Evolutionary conservation across 1,284 basidiomycete genomes (phyloP).

Genomic region (Malassezia arunalokei): DNA sequence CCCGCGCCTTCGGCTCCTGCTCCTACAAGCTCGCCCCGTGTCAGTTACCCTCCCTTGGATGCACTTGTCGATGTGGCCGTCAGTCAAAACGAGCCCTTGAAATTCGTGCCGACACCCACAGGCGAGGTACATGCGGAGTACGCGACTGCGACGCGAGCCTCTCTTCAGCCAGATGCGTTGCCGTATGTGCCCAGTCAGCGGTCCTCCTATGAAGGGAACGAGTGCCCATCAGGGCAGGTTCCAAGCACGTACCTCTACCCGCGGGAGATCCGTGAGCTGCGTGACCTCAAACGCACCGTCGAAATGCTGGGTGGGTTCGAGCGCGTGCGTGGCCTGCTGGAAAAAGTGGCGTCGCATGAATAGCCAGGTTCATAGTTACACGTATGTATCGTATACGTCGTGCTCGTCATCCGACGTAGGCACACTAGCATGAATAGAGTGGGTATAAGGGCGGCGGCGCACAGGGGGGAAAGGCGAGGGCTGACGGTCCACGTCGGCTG

Average conservation of each 20-base stretch:
- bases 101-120: neutral
- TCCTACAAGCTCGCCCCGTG: neutral
- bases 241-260: slow-evolving; percentile 11
- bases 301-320: neutral
- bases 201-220: slow-evolving; percentile 7
- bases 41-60: neutral
- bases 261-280: slow-evolving; percentile 27
- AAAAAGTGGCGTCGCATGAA: neutral
- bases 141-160: slow-evolving; percentile 1
- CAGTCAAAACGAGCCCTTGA: neutral
- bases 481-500: neutral
- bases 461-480: neutral
- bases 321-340: neutral
- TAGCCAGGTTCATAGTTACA: neutral
- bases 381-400: neutral
- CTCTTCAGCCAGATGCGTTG: slow-evolving; percentile 6
- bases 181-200: slow-evolving; percentile 7
- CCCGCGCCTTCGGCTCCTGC: neutral
- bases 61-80: slow-evolving; percentile 7
- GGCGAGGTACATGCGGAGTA: slow-evolving; percentile 1
- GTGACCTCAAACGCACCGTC: slow-evolving; percentile 22
- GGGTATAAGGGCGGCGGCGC: neutral
- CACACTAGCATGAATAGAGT: neutral
- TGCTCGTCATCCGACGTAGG: slow-evolving; percentile 2
- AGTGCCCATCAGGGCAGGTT: neutral